Conservation (phyloP, 257 asterid genomes). For the Fraxinus excelsior region DNA sequence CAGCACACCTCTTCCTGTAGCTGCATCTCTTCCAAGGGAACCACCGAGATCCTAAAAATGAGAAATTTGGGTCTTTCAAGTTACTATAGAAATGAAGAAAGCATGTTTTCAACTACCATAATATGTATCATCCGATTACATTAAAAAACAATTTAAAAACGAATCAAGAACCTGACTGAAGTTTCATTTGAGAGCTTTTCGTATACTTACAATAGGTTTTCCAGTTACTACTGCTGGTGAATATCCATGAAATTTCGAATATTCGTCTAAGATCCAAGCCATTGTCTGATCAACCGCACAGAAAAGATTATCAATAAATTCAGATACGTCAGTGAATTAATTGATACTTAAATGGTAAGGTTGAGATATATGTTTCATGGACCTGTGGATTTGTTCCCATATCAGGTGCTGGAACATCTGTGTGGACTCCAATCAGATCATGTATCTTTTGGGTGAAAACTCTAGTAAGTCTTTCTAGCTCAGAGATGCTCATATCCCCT, state of each 20-base stretch:
- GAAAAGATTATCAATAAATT: background rate
- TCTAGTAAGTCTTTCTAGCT: slow-evolving; percentile 71
- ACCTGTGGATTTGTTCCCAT: slow-evolving; percentile 71
- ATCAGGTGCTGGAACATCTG: slow-evolving; percentile 74
- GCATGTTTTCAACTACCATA: background rate
- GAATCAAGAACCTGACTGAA: background rate
- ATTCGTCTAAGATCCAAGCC: slow-evolving; percentile 80
- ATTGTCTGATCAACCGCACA: slow-evolving; percentile 44
- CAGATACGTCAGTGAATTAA: background rate
- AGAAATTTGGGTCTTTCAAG: background rate
- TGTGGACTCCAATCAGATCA: slow-evolving; percentile 57
- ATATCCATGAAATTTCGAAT: slow-evolving; percentile 67
- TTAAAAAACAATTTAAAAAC: background rate
- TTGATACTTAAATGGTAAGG: background rate
- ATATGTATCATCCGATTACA: background rate
- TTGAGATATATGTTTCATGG: background rate
- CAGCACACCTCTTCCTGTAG: slow-evolving; percentile 69
- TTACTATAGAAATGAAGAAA: background rate
- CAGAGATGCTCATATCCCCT: slow-evolving; percentile 63
- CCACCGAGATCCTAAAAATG: slow-evolving; percentile 62
- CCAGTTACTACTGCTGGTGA: slow-evolving; percentile 76
- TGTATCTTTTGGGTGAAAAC: slow-evolving; percentile 67
- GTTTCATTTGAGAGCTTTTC: background rate
- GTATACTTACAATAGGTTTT: slow-evolving; percentile 54
- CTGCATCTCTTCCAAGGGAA: slow-evolving; percentile 73